Base-by-base conservation (phyloP, 116 monocot species). In the Phalaenopsis hybrid region DNA sequence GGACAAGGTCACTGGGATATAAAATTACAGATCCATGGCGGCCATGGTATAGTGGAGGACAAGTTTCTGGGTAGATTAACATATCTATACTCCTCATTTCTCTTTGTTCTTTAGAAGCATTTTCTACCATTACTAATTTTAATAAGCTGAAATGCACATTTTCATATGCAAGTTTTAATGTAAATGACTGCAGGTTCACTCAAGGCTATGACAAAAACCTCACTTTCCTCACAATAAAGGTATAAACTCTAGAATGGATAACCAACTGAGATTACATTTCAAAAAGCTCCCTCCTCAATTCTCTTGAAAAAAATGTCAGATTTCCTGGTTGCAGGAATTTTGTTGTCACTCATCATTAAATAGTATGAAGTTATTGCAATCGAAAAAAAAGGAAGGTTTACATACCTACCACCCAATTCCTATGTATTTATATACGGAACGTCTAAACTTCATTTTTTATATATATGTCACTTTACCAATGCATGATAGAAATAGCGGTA, bases 161-260 rank as follows among this genome's bases (percentile, higher is more conserved):
- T 41, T 41, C 41, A 41, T 41, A 41, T 41, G 41, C 41, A 41
- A 41, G 41, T 41, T 41, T 41, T 4, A 41, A 41, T 41, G 41
- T 41, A 2, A 41, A 41, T 41, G 41, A 41, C 41, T 87, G 79
- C 92, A 96, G 96, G 79, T 96, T 89, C 57, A 92, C 81, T 41
- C 92, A 94, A 85, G 91, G 92, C 78, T 96, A 94, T 74, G 87
- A 82, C 41, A 82, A 92, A 57, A 87, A 88, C 51, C 88, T 96
- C 52, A 92, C 89, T 43, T 96, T 94, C 82, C 91, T 94, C 81
- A 96, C 96, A 57, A 78, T 96, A 73, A 96, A 96, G 96, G 96
- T 94, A 86, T 80, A 0, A 21, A 44, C 10, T 61, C 44, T 65
- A 16, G 51, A 67, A 8, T 67, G 7, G 25, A 65, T 5, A 23